Evolutionary conservation across 225 moss, liverwort and hornwort genomes (phyloP).

Genomic region (Bryoerythrophyllum caledonicum): DNA sequence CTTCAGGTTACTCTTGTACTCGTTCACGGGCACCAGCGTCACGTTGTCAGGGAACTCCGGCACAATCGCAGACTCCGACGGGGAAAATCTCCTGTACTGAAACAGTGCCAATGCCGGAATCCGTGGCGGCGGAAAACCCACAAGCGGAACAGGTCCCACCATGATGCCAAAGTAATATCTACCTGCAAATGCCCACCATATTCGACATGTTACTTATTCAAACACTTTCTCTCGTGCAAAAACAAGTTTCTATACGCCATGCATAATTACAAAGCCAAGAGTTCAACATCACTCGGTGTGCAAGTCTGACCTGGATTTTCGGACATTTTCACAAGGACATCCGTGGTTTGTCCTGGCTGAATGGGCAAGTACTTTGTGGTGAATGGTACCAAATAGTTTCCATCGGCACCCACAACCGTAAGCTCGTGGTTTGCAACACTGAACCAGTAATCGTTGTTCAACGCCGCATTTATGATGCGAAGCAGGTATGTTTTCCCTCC

Average conservation of each 20-base stretch:
- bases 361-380: constrained; percentile 30
- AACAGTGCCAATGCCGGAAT: constrained; percentile 23
- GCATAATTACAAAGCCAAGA: neutral
- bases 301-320: constrained; percentile 20
- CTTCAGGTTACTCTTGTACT: constrained; percentile 1
- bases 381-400: constrained; percentile 64
- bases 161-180: constrained; percentile 53
- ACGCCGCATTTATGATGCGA: constrained; percentile 42
- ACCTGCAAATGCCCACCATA: neutral
- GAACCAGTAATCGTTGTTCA: constrained; percentile 49
- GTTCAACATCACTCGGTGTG: too few species aligned
- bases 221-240: too few species aligned
- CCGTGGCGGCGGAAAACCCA: constrained; percentile 10
- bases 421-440: constrained; percentile 46
- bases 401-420: constrained; percentile 60
- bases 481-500: constrained; percentile 39
- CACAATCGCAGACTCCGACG: neutral
- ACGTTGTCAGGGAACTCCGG: constrained; percentile 22
- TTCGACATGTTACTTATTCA: too few species aligned
- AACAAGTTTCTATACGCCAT: too few species aligned
- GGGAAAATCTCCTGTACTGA: neutral
- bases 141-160: constrained; percentile 7
- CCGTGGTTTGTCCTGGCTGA: constrained; percentile 55
- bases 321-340: constrained; percentile 51
- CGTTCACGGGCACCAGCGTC: constrained; percentile 3